Evolutionary conservation across 2,329 filamentous ascomycete species (phyloP).

Genomic region (Bimuria novae-zelandiae): DNA sequence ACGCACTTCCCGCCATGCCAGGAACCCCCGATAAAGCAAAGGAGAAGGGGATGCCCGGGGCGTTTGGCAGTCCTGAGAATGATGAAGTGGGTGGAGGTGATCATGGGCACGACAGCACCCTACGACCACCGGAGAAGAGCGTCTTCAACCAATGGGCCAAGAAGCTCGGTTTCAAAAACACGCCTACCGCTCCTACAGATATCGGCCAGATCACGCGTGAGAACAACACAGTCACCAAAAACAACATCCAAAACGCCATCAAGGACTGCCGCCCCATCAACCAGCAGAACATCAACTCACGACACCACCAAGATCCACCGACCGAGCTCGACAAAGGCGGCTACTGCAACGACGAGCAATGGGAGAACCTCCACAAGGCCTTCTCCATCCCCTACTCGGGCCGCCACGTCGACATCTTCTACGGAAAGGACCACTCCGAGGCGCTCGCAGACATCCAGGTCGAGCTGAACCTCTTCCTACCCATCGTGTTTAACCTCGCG

Average conservation of each 20-base stretch:
- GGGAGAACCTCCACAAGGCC: constrained; percentile 44
- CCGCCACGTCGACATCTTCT: constrained; percentile 43
- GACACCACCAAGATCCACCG: constrained; percentile 41
- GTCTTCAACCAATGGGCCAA: constrained; percentile 45
- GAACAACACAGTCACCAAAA: constrained; percentile 39
- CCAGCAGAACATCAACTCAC: constrained; percentile 38
- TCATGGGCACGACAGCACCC: constrained; percentile 25
- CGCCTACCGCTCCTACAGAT: constrained; percentile 27
- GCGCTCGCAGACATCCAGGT: constrained; percentile 32
- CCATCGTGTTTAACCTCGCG: constrained; percentile 40
- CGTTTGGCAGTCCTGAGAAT: constrained; percentile 43
- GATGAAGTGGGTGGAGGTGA: constrained; percentile 25
- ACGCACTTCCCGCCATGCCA: neutral
- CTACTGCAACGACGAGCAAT: constrained; percentile 45
- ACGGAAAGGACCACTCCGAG: constrained; percentile 35
- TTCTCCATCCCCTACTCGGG: constrained; percentile 41
- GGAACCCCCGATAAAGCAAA: constrained; percentile 33
- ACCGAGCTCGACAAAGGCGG: constrained; percentile 45
- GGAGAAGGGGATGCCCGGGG: constrained; percentile 38
- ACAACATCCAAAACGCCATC: constrained; percentile 45
- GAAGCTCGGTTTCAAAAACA: constrained; percentile 43
- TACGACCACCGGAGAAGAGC: constrained; percentile 26
- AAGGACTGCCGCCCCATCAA: constrained; percentile 43
- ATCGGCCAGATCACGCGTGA: constrained; percentile 42
- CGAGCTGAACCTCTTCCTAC: constrained; percentile 36